Conservation (phyloP, 1,139 yeast species). For the Yamadazyma sp. region DNA sequence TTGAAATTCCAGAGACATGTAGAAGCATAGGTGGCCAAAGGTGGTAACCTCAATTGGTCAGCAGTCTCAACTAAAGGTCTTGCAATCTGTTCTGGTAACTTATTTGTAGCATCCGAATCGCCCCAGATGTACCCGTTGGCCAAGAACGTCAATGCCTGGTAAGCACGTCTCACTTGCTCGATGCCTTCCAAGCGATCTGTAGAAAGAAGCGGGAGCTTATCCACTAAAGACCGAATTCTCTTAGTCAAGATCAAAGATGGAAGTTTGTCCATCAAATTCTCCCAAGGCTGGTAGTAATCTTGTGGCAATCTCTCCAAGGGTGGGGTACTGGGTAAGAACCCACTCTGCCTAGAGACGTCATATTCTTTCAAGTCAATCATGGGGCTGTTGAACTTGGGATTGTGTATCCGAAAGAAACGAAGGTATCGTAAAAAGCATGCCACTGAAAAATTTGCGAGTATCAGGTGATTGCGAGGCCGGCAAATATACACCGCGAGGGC, state of each 20-base stretch:
- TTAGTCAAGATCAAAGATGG: slow-evolving; percentile 74
- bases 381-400: no score
- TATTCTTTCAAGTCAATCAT: slow-evolving; percentile 50
- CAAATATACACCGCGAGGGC: no score
- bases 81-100: slow-evolving; percentile 67
- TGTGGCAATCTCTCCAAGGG: slow-evolving; percentile 66
- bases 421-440: neutral
- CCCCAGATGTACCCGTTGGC: slow-evolving; percentile 93
- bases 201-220: slow-evolving; percentile 55
- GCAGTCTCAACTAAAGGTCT: slow-evolving; percentile 65
- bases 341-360: slow-evolving; percentile 67
- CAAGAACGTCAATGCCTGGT: slow-evolving; percentile 72
- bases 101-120: slow-evolving; percentile 63
- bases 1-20: slow-evolving; percentile 86
- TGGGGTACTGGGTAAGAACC: slow-evolving; percentile 71
- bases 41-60: slow-evolving; percentile 70
- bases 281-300: slow-evolving; percentile 77
- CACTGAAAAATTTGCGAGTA: neutral
- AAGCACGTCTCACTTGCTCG: slow-evolving; percentile 73
- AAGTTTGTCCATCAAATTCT: slow-evolving; percentile 57
- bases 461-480: no score
- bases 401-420: neutral
- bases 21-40: slow-evolving; percentile 85
- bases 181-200: slow-evolving; percentile 42
- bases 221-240: slow-evolving; percentile 59